Percentiles rank a stretch among this genome's conserved stretches.
Conservation (phyloP, 2,329 filamentous ascomycete genomes). For the Fusarium avenaceum region DNA sequence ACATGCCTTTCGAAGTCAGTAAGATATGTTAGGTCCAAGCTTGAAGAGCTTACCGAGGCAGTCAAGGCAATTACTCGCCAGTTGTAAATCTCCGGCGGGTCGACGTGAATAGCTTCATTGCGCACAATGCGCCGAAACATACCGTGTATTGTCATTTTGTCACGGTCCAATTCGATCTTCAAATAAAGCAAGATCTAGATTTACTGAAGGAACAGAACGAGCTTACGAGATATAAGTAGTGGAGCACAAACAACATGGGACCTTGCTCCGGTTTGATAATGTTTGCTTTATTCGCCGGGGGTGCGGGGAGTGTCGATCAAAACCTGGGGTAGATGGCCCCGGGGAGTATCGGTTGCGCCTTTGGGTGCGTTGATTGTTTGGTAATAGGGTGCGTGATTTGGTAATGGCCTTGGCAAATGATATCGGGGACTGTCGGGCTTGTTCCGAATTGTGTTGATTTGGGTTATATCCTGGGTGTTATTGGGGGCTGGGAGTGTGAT, state of each 20-base stretch:
- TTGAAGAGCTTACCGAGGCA: constrained; percentile 58
- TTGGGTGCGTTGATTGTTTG: not conserved
- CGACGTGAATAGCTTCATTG: constrained; percentile 73
- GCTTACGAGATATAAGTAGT: constrained; percentile 39
- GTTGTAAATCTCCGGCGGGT: constrained; percentile 77
- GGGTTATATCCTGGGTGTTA: not conserved
- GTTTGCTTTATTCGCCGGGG: constrained; percentile 1
- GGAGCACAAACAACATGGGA: not conserved
- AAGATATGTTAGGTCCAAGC: fast-evolving
- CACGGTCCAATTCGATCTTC: too few species aligned
- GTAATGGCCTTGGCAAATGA: not conserved
- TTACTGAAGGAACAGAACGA: not conserved
- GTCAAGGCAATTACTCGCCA: constrained; percentile 77
- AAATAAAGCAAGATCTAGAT: fast-evolving
- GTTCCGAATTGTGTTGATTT: not conserved
- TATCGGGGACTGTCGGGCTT: constrained; percentile 37
- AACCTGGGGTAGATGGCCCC: constrained; percentile 14
- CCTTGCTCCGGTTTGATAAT: not conserved
- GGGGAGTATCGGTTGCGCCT: constrained; percentile 26
- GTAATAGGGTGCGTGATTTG: not conserved
- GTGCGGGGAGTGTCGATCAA: constrained; percentile 22
- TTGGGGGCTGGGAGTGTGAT: not conserved
- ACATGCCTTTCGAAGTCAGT: constrained; percentile 27
- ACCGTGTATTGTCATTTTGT: constrained; percentile 41
- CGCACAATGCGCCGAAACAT: constrained; percentile 58